These are phyloP conservation scores for Tripidium arundinaceum DNA, from an alignment of 202 grass and related monocot species.

Conservation along the genomic window DNA sequence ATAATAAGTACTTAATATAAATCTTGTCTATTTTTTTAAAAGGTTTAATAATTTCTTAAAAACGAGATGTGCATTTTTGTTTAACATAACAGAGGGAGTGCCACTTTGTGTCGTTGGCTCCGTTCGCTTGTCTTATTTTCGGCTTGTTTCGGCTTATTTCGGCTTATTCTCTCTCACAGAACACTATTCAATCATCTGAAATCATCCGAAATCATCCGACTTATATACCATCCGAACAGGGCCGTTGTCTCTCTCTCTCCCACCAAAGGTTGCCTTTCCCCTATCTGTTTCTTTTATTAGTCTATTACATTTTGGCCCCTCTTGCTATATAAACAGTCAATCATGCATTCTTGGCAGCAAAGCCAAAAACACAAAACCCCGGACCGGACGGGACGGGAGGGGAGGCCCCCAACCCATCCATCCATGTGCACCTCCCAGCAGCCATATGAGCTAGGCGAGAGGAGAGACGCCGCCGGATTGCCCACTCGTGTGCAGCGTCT, in stretches of 20 bases:
- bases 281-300: not conserved
- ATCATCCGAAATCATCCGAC: no score
- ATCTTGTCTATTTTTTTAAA: no score
- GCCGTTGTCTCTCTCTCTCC: slow-evolving; percentile 19
- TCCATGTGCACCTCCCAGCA: not conserved
- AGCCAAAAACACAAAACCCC: slow-evolving; percentile 18
- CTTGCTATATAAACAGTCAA: slow-evolving; percentile 19
- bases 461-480: not conserved
- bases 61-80: no score
- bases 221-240: no score
- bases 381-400: not conserved
- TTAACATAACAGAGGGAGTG: not conserved
- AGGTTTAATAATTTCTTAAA: no score
- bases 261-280: slow-evolving; percentile 34
- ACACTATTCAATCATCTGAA: no score
- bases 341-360: slow-evolving; percentile 44
- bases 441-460: not conserved
- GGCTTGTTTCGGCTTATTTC: no score
- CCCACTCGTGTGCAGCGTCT: not conserved
- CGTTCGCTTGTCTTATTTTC: no score
- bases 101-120: not conserved
- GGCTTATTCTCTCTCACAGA: no score
- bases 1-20: no score
- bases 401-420: not conserved
- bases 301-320: not conserved